Evolutionary conservation across 1,284 basidiomycete genomes (phyloP).

Genomic region (Calocybe gambosa): DNA sequence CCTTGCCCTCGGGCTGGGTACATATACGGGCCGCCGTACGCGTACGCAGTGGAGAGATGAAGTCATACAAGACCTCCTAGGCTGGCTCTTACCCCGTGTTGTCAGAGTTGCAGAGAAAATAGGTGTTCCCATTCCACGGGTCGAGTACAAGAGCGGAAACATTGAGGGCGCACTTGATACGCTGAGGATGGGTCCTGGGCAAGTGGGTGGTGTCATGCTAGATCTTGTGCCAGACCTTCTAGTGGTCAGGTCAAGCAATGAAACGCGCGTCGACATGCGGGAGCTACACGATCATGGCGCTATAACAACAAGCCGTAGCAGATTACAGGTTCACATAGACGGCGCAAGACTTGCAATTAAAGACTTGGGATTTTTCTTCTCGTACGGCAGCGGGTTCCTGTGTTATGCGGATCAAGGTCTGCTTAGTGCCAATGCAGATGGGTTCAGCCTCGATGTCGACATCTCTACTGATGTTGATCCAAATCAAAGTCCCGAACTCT

Average conservation of each 20-base stretch:
- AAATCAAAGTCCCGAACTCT: conserved; percentile 11
- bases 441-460: conserved; percentile 37
- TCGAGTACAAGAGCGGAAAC: conserved; percentile 33
- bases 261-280: conserved; percentile 33
- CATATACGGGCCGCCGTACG: conserved; percentile 8
- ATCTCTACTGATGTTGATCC: conserved; percentile 4
- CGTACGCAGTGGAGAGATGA: conserved; percentile 20
- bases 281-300: conserved; percentile 10
- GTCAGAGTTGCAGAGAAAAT: conserved; percentile 29
- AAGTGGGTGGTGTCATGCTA: conserved; percentile 17
- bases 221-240: conserved; percentile 38
- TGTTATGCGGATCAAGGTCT: conserved; percentile 44
- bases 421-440: conserved; percentile 24
- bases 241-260: conserved; percentile 35
- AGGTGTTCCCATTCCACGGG: conserved; percentile 33
- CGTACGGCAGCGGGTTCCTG: conserved; percentile 28
- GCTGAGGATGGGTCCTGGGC: conserved; percentile 23
- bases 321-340: conserved; percentile 34
- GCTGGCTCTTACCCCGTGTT: conserved; percentile 36
- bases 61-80: conserved; percentile 28
- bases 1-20: conserved; percentile 11
- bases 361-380: conserved; percentile 40
- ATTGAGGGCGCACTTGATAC: conserved; percentile 33
- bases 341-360: conserved; percentile 36
- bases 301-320: conserved; percentile 22